Conservation (phyloP, 257 asterid genomes). For the Thymus mandschuricus region DNA sequence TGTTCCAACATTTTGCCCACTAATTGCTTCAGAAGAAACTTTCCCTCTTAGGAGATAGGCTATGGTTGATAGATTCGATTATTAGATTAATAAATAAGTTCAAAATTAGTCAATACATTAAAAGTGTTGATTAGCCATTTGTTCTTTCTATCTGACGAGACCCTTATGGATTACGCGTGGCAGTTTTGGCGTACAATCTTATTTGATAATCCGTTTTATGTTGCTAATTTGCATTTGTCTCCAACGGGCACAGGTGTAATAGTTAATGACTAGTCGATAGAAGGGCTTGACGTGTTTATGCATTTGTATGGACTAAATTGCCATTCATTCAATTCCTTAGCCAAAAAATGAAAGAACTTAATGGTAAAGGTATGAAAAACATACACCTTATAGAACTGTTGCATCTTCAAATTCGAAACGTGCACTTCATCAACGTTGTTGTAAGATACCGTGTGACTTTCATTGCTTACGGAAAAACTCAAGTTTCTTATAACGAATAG, state of each 20-base stretch:
- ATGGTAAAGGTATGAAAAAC: neutral
- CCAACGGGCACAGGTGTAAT: neutral
- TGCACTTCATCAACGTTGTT: neutral
- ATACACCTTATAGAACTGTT: neutral
- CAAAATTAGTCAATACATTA: no score
- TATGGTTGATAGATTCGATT: no score
- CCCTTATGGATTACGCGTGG: neutral
- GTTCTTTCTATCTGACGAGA: no score
- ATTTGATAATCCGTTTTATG: neutral
- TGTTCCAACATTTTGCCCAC: neutral
- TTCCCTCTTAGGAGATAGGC: neutral
- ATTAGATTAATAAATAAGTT: no score
- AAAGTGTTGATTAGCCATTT: no score
- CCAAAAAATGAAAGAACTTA: neutral
- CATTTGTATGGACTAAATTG: neutral
- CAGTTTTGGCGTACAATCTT: constrained; percentile 13
- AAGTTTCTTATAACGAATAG: neutral
- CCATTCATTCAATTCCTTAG: neutral
- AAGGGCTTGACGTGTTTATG: neutral
- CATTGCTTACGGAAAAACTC: neutral
- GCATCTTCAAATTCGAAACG: neutral
- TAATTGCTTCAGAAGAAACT: neutral
- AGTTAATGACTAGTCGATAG: neutral
- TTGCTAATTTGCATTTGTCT: constrained; percentile 9
- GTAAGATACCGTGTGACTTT: no score